Evolutionary conservation across 2,329 filamentous ascomycete genomes (phyloP).

Genomic region (Microcyclosporella mali): DNA sequence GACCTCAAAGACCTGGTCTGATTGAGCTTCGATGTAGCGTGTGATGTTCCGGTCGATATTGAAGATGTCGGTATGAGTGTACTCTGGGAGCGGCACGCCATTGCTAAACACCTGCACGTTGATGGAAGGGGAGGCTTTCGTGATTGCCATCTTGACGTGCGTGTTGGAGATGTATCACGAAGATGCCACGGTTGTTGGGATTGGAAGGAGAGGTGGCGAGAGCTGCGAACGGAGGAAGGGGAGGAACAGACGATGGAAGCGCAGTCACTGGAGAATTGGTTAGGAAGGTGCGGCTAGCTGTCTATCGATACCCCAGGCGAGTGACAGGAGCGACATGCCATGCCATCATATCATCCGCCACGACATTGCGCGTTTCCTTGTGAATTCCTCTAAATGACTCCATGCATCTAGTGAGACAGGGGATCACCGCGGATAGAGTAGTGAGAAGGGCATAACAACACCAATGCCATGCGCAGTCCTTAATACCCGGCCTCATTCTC

Average conservation of each 20-base stretch:
- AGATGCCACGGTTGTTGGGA: background rate
- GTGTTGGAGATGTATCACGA: background rate
- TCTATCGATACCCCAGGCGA: background rate
- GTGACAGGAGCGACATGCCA: no score
- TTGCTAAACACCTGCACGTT: background rate
- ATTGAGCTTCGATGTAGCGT: conserved; percentile 19
- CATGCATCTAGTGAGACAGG: background rate
- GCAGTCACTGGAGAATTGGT: no score
- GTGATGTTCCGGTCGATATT: conserved; percentile 9
- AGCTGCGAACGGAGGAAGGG: background rate
- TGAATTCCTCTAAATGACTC: no score
- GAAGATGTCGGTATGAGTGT: background rate
- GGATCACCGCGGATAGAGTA: no score
- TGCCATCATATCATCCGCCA: no score
- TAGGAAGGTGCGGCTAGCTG: no score
- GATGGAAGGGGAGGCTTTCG: background rate
- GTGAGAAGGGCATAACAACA: background rate
- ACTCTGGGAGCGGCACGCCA: background rate
- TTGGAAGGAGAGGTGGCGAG: background rate
- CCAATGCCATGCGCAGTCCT: background rate
- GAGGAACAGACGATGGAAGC: background rate
- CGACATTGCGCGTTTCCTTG: no score
- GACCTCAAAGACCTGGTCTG: conserved; percentile 18
- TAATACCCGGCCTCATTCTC: conserved; percentile 1
- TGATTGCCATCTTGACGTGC: conserved; percentile 1